Percentiles rank a stretch among this genome's conserved stretches.
Evolutionary conservation across 73 alveolate genomes (phyloP).

Genomic region (Uronychia binucleata): DNA sequence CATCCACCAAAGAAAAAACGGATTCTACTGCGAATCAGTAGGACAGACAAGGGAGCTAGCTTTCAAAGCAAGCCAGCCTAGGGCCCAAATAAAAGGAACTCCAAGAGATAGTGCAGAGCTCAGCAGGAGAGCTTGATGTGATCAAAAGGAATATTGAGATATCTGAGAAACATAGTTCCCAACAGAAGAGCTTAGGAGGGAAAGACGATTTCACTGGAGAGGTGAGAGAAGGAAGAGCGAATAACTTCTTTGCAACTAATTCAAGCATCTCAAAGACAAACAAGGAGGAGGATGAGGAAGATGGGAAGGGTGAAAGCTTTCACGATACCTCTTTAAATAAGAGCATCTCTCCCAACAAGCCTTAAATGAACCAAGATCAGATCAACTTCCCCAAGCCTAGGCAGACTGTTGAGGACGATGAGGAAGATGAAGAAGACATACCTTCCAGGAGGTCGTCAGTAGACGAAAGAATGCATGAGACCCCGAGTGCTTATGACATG

Average conservation of each 20-base stretch:
- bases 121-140: slow-evolving; percentile 18
- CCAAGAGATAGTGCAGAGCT: slow-evolving; percentile 26
- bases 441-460: background rate
- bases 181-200: background rate
- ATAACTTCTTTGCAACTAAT: background rate
- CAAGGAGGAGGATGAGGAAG: background rate
- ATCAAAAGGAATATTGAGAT: too few relatives aligned
- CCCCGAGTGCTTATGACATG: background rate
- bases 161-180: background rate
- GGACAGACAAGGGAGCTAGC: background rate
- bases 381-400: too few relatives aligned
- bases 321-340: background rate
- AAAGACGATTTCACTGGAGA: background rate
- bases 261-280: background rate
- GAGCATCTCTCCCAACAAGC: too few relatives aligned
- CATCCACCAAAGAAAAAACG: background rate
- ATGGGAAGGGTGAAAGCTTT: background rate
- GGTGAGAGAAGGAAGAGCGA: background rate
- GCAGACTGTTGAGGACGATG: too few relatives aligned
- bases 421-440: background rate
- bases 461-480: background rate
- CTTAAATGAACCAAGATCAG: background rate
- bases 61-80: background rate
- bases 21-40: background rate
- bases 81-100: background rate